phyloP scores from a whole-genome alignment of 352 stramenopile species.

The Phytopythium chamaehyphon region DNA sequence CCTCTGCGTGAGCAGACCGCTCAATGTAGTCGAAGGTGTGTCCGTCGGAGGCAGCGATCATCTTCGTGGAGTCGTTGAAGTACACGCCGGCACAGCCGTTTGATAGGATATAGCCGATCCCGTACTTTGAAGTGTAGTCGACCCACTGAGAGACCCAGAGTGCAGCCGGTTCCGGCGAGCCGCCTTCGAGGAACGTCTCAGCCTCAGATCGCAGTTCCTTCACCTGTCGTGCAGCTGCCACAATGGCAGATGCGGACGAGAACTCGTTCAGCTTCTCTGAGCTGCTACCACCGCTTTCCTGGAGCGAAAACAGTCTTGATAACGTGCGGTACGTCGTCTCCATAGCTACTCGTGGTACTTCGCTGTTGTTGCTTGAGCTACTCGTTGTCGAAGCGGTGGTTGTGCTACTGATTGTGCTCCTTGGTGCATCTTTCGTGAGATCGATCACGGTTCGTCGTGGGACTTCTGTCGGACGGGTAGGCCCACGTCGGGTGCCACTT shows the following conservation, averaged over 20 bases:
- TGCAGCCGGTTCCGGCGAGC: slow-evolving; percentile 27
- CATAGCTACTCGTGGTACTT: slow-evolving; percentile 29
- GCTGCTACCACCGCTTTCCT: slow-evolving; percentile 33
- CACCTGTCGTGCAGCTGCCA: slow-evolving; percentile 55
- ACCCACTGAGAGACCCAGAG: slow-evolving; percentile 97
- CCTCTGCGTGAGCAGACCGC: slow-evolving; percentile 47
- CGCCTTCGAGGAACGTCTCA: slow-evolving; percentile 23
- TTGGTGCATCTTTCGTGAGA: slow-evolving; percentile 2
- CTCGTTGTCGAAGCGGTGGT: background rate
- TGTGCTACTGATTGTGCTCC: slow-evolving; percentile 3
- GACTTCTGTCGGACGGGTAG: background rate
- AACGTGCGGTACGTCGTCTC: slow-evolving; percentile 55
- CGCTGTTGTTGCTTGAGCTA: background rate
- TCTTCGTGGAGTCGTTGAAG: slow-evolving; percentile 99
- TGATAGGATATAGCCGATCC: slow-evolving; percentile 97
- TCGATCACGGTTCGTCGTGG: background rate
- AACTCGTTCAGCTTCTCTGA: slow-evolving; percentile 45
- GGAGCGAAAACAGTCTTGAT: slow-evolving; percentile 59
- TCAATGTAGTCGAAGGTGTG: slow-evolving; percentile 96
- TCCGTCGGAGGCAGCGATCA: slow-evolving; percentile 88
- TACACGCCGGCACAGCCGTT: slow-evolving; percentile 95
- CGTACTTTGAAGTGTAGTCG: slow-evolving; percentile 99
- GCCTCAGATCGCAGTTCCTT: slow-evolving; percentile 58
- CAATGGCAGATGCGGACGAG: slow-evolving; percentile 51
- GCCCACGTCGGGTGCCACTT: background rate